Percentiles rank a stretch among this genome's conserved stretches.
These are phyloP conservation scores for Cryptococcus sp. DNA, from an alignment of 1,284 basidiomycete genomes.

Conservation along the genomic window DNA sequence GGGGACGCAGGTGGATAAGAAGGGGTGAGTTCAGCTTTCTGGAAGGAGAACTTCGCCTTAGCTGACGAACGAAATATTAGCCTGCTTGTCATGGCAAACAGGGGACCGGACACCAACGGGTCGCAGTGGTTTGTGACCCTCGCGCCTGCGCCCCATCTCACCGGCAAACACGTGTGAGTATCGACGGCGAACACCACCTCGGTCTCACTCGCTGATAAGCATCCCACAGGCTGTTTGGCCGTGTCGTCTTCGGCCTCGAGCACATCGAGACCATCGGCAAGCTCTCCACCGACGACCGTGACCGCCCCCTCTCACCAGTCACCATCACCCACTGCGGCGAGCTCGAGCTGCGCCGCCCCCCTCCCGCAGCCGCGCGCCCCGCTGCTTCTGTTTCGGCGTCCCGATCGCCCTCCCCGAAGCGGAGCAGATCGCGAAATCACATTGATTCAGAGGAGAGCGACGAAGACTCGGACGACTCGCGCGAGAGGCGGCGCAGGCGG, in stretches of 20 bases:
- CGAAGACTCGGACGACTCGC: conserved; percentile 17
- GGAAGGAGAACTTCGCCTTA: background rate
- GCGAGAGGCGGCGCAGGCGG: conserved; percentile 15
- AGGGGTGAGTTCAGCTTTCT: conserved; percentile 40
- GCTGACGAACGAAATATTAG: conserved; percentile 15
- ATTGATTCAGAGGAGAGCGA: conserved; percentile 11
- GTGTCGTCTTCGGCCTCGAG: conserved; percentile 52
- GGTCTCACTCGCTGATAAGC: background rate
- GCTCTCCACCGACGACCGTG: conserved; percentile 48
- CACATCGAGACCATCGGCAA: conserved; percentile 52
- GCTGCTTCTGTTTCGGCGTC: conserved; percentile 11
- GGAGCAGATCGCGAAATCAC: conserved; percentile 11
- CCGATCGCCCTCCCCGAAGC: background rate
- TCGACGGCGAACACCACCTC: background rate
- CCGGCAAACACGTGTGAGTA: conserved; percentile 53
- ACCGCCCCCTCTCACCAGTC: conserved; percentile 66
- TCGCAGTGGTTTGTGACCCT: conserved; percentile 54
- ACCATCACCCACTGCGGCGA: conserved; percentile 79
- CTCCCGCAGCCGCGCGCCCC: conserved; percentile 9
- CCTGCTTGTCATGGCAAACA: conserved; percentile 61
- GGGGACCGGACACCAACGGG: conserved; percentile 58
- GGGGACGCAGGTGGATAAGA: conserved; percentile 45
- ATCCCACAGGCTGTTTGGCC: conserved; percentile 48
- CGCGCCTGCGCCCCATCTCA: conserved; percentile 48
- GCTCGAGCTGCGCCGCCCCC: conserved; percentile 63